Evolutionary conservation across 352 stramenopile genomes (phyloP), one percentile per base, ranked within the genome.

Genomic region (Pythium chondricola): DNA sequence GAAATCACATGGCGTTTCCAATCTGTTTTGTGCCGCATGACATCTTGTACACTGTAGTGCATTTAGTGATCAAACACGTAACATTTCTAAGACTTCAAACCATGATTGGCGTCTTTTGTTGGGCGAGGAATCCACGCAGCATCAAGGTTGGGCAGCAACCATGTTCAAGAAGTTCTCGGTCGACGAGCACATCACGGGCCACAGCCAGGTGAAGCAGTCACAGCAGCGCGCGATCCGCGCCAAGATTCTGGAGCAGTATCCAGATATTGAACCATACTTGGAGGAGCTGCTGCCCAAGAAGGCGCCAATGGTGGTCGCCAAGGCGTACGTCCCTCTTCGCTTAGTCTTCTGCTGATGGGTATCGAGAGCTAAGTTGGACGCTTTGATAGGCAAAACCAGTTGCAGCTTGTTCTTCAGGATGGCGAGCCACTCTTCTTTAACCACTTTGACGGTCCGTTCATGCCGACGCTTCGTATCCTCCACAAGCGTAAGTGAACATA

Each of bases 121-220:
- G n/a, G n/a, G n/a, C n/a, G n/a, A n/a, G n/a, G n/a, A n/a, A n/a
- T n/a, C n/a, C n/a, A n/a, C n/a, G n/a, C n/a, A n/a, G n/a, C n/a
- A 43, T 50, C 14, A 31, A 52, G 30, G 26, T 26, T n/a, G 27
- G 5, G 32, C 18, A 7, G 25, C 13, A 49, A 48, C 25, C 10
- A 93, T 98, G 92, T 98, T 98, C 69, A 97, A 97, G 77, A 88
- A 82, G 55, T 98, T 98, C 61, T 92, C 86, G 30, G 73, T 93
- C 43, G 85, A 90, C 8, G 90, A 97, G 59, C 88, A 98, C 73
- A 76, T 98, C 57, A 98, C 87, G 40, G 85, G 71, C 33, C 98
- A 91, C 63, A 98, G 94, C 60, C 96, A 98, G 74, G 86, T 98
- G 42, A 98, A 98, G 74, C 93, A 91, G 30, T 98, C 92, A 46